Percentiles rank a stretch among this genome's conserved stretches.
Conservation (phyloP, 108 stramenopile genomes). For the Skeletonema potamos region DNA sequence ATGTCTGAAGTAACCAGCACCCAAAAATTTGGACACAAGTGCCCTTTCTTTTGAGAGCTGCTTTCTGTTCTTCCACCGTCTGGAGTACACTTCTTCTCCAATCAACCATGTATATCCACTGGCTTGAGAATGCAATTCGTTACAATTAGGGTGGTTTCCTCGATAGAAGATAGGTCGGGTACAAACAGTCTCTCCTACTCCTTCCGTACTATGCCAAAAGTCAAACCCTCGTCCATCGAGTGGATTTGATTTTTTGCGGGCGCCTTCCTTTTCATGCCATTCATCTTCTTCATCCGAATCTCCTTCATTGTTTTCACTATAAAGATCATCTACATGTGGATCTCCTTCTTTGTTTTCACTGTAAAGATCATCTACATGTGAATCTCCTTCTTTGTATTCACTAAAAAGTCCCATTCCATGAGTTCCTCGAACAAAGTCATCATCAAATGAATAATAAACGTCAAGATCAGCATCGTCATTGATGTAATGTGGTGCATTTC, state of each 20-base stretch:
- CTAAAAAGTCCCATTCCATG: conserved; percentile 22
- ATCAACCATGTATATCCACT: conserved; percentile 41
- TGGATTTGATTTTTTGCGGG: not conserved
- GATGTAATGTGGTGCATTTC: conserved; percentile 6
- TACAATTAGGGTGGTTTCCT: conserved; percentile 62
- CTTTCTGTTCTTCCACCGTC: conserved; percentile 20
- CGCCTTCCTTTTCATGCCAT: conserved; percentile 8
- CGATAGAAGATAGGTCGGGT: conserved; percentile 43
- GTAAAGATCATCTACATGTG: not conserved
- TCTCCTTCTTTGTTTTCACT: too few species aligned
- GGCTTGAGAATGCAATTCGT: conserved; percentile 50
- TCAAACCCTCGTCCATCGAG: not conserved
- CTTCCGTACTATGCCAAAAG: not conserved
- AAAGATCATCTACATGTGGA: not conserved
- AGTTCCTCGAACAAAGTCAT: conserved; percentile 41
- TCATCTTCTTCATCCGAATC: not conserved
- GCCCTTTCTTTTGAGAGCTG: not conserved
- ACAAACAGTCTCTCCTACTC: conserved; percentile 25
- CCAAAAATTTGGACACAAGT: conserved; percentile 24
- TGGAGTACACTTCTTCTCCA: conserved; percentile 22
- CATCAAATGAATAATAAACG: conserved; percentile 59
- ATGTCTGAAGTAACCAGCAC: conserved; percentile 57
- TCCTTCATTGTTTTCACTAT: not conserved
- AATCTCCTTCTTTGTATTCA: not conserved
- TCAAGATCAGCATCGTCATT: conserved; percentile 25